These are phyloP conservation scores for Akebia trifoliata DNA, from an alignment of 164 flowering plant species.

Conservation along the genomic window DNA sequence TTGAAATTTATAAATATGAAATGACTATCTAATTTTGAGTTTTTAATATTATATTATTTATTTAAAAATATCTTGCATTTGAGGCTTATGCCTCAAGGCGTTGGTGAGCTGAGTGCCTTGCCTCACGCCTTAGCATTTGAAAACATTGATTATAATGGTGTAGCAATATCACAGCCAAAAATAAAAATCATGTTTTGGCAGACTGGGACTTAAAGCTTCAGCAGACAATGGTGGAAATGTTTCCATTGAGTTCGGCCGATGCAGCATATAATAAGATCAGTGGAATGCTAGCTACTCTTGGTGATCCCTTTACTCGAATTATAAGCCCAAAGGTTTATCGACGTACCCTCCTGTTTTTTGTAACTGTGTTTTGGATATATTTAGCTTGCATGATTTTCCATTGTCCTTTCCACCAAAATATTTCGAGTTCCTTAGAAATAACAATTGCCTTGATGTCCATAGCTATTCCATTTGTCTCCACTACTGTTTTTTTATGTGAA, in stretches of 20 bases:
- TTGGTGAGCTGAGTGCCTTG: no score
- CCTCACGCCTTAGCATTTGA: no score
- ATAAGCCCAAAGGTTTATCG: constrained; percentile 84
- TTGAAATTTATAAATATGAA: no score
- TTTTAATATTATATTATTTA: no score
- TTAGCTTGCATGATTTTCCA: no score
- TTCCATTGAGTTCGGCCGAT: constrained; percentile 85
- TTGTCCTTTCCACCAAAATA: no score
- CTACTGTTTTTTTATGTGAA: neutral
- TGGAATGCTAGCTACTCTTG: constrained; percentile 91
- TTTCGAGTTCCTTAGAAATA: no score
- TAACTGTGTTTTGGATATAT: neutral
- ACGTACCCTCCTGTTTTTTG: neutral
- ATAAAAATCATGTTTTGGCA: constrained; percentile 21
- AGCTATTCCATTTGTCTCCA: neutral
- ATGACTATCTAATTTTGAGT: no score
- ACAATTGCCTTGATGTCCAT: neutral
- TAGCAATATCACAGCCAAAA: no score
- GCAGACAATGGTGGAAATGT: constrained; percentile 97
- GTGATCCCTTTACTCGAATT: constrained; percentile 92
- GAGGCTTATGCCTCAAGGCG: no score
- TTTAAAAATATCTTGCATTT: no score
- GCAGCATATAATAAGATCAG: constrained; percentile 86
- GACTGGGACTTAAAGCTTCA: constrained; percentile 96
- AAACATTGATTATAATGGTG: no score